Base-by-base conservation (phyloP, 441 rosid species). In the Euphorbia schlechtendalii region DNA sequence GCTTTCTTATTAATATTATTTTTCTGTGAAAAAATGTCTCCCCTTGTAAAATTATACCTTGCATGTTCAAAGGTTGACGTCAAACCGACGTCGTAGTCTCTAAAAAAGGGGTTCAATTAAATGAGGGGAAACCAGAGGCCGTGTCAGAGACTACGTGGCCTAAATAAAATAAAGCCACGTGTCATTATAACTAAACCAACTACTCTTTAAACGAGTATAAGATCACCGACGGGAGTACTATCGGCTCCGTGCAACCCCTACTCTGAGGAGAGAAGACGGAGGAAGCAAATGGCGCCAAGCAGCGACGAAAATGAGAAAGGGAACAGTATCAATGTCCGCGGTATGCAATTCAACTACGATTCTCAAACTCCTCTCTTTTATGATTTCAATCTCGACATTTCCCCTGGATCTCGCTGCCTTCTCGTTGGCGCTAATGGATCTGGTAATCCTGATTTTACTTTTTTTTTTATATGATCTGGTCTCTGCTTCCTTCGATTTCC, bases 371-470 rank as follows among this genome's bases (percentile, higher is more conserved):
- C 96, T 38, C 69, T 90, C 2, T 93, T 93, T 85, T 79, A 72
- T 73, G 88, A 87, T 71, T 93, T 93, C 83, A 73, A 71, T 59
- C 84, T 93, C 74, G 76, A 82, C 63, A 76, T 88, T 28, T 28
- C 87, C 63, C 89, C 89, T 0, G 96, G 96, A 76, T 87, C 97
- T 74, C 96, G 99, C 57, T 90, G 96, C 73, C 95, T 90, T 69
- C 90, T 93, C 54, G 85, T 90, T 56, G 99, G 99, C 69, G 96
- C 97, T 61, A 93, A 90, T 57, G 99, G 97, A 80, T 93, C 97
- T 67, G 98, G 98, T 92, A 74, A n/a, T 22, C 25, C n/a, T 2
- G 18, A 51, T 1, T 52, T 10, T 18, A 18, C 21, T 1, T 8
- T 18, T 36, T n/a, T 12, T 4, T 32, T 12, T 1, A 63, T 18